These are phyloP conservation scores for Pseudogymnoascus sp. DNA, from an alignment of 2,329 filamentous ascomycete species.

Conservation along the genomic window DNA sequence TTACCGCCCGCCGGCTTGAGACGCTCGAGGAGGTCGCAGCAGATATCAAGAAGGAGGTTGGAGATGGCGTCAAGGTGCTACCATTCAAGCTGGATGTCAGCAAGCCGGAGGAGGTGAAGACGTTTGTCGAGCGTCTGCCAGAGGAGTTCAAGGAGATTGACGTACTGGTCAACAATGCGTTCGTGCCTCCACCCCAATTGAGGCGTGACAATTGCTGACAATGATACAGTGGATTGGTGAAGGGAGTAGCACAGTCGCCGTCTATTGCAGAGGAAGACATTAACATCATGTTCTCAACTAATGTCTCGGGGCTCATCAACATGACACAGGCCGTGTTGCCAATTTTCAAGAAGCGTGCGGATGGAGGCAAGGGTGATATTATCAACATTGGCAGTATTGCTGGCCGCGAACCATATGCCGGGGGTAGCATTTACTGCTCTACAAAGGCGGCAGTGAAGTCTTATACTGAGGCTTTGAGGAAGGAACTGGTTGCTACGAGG, in stretches of 20 bases:
- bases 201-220: neutral
- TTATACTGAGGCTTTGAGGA: conserved; percentile 75
- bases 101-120: conserved; percentile 62
- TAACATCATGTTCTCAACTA: conserved; percentile 80
- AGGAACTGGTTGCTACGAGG: conserved; percentile 71
- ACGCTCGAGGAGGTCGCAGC: conserved; percentile 65
- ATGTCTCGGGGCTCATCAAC: conserved; percentile 90
- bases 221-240: conserved; percentile 66
- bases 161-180: conserved; percentile 95
- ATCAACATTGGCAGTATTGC: conserved; percentile 93
- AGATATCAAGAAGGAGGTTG: conserved; percentile 69
- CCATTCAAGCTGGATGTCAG: conserved; percentile 83
- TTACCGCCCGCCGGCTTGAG: conserved; percentile 83
- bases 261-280: conserved; percentile 78
- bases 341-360: conserved; percentile 60
- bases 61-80: conserved; percentile 70
- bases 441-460: conserved; percentile 81
- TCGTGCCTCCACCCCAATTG: conserved; percentile 33
- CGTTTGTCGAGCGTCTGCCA: conserved; percentile 66
- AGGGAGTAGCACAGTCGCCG: conserved; percentile 77
- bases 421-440: conserved; percentile 86
- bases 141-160: conserved; percentile 78
- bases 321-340: conserved; percentile 89
- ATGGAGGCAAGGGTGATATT: conserved; percentile 80
- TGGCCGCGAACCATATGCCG: conserved; percentile 77